Evolutionary conservation across 345 rosid genomes (phyloP).

Genomic region (Schrenkiella parvula): DNA sequence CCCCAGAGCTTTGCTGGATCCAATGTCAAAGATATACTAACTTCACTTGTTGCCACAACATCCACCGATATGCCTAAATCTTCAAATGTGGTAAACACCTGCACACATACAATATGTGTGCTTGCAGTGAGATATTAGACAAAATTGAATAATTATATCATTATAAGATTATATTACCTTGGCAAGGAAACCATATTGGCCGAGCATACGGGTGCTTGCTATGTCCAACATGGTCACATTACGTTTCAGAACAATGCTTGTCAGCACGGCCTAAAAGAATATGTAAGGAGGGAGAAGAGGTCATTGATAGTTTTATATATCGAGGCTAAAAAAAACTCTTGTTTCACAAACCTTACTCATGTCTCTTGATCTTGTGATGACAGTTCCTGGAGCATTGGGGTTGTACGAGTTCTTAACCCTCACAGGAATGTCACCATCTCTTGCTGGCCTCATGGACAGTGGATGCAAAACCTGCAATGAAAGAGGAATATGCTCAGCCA

Average conservation of each 20-base stretch:
- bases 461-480: conserved; percentile 77
- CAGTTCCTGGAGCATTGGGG: conserved; percentile 89
- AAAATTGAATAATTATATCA: background rate
- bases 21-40: conserved; percentile 83
- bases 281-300: conserved; percentile 3
- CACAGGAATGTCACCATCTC: conserved; percentile 91
- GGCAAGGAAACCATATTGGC: conserved; percentile 91
- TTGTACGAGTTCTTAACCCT: conserved; percentile 93
- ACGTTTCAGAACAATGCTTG: conserved; percentile 90
- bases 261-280: conserved; percentile 65
- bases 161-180: conserved; percentile 43
- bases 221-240: conserved; percentile 94
- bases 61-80: conserved; percentile 92
- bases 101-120: background rate
- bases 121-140: background rate
- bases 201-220: conserved; percentile 94
- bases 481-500: background rate
- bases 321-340: background rate
- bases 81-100: conserved; percentile 89
- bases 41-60: conserved; percentile 98
- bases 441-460: conserved; percentile 93
- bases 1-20: conserved; percentile 94
- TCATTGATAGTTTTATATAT: conserved; percentile 4
- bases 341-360: conserved; percentile 75
- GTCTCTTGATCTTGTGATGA: conserved; percentile 71